Percentiles rank a stretch among this genome's conserved stretches.
phyloP scores from a whole-genome alignment of 768 basidiomycete species.

The Tricholoma terreum region DNA sequence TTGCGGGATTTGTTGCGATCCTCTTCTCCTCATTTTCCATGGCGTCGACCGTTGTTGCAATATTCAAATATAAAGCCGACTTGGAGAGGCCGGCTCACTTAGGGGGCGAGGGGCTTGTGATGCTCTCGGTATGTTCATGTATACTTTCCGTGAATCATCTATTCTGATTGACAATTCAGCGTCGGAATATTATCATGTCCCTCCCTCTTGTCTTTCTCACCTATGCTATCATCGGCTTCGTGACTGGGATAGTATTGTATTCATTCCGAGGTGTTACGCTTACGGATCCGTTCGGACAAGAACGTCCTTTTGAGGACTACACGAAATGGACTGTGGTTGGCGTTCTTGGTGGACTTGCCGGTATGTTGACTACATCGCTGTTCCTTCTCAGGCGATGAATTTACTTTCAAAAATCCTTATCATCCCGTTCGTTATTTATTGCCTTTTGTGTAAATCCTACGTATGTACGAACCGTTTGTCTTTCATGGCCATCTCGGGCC shows the following conservation, averaged over 20 bases:
- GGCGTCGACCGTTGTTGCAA: constrained; percentile 62
- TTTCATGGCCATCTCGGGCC: too few species aligned
- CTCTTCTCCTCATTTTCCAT: constrained; percentile 69
- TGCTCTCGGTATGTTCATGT: constrained; percentile 39
- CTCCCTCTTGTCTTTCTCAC: constrained; percentile 72
- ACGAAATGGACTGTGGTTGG: constrained; percentile 64
- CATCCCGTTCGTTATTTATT: background rate
- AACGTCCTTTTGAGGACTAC: constrained; percentile 53
- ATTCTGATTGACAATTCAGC: constrained; percentile 30
- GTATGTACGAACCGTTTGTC: background rate
- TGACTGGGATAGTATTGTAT: constrained; percentile 63
- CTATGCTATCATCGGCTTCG: constrained; percentile 67
- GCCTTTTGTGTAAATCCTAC: background rate
- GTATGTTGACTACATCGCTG: constrained; percentile 54
- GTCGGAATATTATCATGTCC: constrained; percentile 62
- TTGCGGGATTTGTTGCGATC: constrained; percentile 65
- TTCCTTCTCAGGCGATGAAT: constrained; percentile 32
- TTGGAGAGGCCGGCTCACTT: constrained; percentile 49
- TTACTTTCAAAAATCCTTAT: background rate
- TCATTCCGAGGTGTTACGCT: constrained; percentile 52
- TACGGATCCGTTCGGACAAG: constrained; percentile 32
- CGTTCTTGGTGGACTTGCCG: constrained; percentile 59
- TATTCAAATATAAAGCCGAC: constrained; percentile 69
- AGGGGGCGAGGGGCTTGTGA: constrained; percentile 56
- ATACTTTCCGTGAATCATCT: background rate